Evolutionary conservation across 345 rosid genomes (phyloP).

Genomic region (Eucalyptus lansdowneana): DNA sequence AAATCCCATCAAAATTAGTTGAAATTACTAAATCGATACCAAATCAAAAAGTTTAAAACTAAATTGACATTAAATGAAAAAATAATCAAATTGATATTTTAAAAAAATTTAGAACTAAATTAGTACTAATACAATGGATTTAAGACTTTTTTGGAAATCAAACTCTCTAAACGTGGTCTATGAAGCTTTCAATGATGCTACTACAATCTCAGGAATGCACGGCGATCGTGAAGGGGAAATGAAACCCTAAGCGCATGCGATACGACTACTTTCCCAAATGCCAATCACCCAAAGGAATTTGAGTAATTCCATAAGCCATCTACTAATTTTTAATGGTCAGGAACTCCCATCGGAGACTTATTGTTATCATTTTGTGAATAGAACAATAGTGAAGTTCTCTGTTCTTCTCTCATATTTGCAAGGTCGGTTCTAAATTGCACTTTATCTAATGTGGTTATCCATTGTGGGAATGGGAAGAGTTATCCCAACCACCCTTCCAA

Average conservation of each 20-base stretch:
- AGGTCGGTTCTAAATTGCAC: neutral
- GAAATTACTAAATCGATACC: too few species aligned
- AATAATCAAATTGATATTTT: too few species aligned
- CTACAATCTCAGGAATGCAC: neutral
- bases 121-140: too few species aligned
- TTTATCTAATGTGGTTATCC: neutral
- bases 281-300: neutral
- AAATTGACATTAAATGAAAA: too few species aligned
- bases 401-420: neutral
- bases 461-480: neutral
- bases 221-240: neutral
- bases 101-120: too few species aligned
- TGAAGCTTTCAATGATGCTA: too few species aligned
- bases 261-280: neutral
- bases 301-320: neutral
- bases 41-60: too few species aligned
- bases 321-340: neutral
- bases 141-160: too few species aligned
- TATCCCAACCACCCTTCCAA: neutral
- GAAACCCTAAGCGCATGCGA: neutral
- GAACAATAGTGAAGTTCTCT: neutral
- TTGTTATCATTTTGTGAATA: neutral
- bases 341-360: neutral
- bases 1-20: too few species aligned
- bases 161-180: too few species aligned